Conservation (phyloP, 208 protist species). For the Leptomonas pyrrhocoris region DNA sequence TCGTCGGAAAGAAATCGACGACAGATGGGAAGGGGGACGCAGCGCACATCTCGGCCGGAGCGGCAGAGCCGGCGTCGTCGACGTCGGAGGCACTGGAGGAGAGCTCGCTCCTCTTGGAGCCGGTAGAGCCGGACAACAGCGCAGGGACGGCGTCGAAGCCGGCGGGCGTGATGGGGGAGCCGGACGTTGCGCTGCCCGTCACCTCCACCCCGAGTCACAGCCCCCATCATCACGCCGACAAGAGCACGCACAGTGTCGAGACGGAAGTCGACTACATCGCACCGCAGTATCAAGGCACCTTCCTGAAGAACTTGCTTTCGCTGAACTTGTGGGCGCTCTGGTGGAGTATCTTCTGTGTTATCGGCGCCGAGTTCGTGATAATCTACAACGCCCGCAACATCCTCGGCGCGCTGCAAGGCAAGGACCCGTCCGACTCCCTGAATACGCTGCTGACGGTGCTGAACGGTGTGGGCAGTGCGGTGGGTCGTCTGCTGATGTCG, state of each 20-base stretch:
- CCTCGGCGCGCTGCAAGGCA: slow-evolving; percentile 38
- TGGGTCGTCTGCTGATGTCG: slow-evolving; percentile 50
- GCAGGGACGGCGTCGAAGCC: neutral
- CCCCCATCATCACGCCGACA: neutral
- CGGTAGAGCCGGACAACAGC: neutral
- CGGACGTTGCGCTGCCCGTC: no score
- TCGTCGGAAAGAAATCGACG: neutral
- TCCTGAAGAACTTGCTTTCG: slow-evolving; percentile 41
- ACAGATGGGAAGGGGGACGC: neutral
- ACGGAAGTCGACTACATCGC: slow-evolving; percentile 66
- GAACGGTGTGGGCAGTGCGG: slow-evolving; percentile 56
- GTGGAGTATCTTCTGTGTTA: slow-evolving; percentile 44
- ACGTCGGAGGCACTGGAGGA: neutral
- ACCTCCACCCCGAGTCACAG: neutral
- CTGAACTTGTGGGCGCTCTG: slow-evolving; percentile 47
- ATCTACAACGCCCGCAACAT: slow-evolving; percentile 60
- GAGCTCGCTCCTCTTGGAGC: no score
- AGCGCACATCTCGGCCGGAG: no score
- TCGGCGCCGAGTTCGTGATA: slow-evolving; percentile 53
- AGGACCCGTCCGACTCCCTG: slow-evolving; percentile 19
- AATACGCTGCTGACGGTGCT: slow-evolving; percentile 51
- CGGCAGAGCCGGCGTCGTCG: neutral
- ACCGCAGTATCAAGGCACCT: slow-evolving; percentile 60
- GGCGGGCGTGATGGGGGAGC: neutral
- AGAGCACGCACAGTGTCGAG: slow-evolving; percentile 17